Evolutionary conservation across 768 basidiomycete genomes (phyloP), one percentile per base, ranked within the genome.

Genomic region (Termitomyces sp.): DNA sequence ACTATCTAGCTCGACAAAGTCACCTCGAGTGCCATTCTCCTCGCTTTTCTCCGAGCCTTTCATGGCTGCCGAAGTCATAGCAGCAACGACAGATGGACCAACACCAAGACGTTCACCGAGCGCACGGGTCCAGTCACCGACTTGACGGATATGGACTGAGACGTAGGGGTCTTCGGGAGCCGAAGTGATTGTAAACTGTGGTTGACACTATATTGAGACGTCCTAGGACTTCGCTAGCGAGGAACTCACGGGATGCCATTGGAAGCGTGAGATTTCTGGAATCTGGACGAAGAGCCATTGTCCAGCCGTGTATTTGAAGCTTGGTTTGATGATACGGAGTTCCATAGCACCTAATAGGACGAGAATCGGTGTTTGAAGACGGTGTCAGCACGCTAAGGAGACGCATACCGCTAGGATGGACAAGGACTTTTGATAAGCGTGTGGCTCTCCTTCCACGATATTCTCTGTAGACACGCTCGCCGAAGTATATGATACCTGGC

Each of bases 91-190:
- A 31, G 81, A 77, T 20, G 88, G 88, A 46, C 88, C 88, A 54
- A 84, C 89, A 42, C 94, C 93, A 28, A 98, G 83, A 64, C 90
- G 87, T 53, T 90, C 87, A 29, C 92, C 95, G 29, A 98, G 85
- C 22, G 81, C 86, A 42, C 81, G 81, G 4, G 93, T 94, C 75
- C 83, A 93, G 71, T 94, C 92, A 60, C 94, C 94, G 47, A 91
- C 93, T 77, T 96, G 94, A 69, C 93, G 90, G 65, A 98, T 88
- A 70, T 97, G 94, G 53, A 96, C 72, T 26, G 92, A 93, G 46
- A 97, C 83, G 69, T 92, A 96, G 2, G 93, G 90, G 66, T 97
- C 95, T 64, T 94, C 92, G 3, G 94, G 94, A 15, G 94, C 92
- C 39, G 93, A 95, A 0, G 93, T 94, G 74, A 95, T 95, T 39